Base-by-base conservation (phyloP, 2,329 filamentous ascomycete species). In the Ascochyta clinopodiicola region DNA sequence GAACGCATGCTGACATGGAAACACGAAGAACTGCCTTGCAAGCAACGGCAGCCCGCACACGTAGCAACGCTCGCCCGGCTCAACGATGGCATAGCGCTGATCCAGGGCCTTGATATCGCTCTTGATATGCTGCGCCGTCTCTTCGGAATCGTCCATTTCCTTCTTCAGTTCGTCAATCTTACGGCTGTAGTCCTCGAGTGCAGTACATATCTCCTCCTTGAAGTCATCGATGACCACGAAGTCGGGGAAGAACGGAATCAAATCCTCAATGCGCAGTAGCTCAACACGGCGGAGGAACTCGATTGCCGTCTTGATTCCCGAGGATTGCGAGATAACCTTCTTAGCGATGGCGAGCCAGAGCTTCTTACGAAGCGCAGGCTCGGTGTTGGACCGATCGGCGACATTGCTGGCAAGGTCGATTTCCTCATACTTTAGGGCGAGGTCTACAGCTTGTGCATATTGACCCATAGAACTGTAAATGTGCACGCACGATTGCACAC, bases 191-290 rank as follows among this genome's bases (percentile, higher is more conserved):
- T 96, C 91, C 76, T 99, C 95, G 1, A 99, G 83, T 1, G 96
- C 95, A 0, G 86, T 82, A 78, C 95, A 99, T 34, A 99, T 98
- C 74, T 99, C 95, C 61, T 98, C 93, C 73, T 98, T 97, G 83
- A 99, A 99, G 75, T 98, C 95, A 72, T 99, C 95, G 59, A 99
- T 98, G 46, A 98, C 90, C 22, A 98, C 92, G 72, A 99, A 99
- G 74, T 99, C 95, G 0, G 95, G 95, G 78, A 99, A 99, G 80
- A 99, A 97, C 0, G 95, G 95, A 36, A 99, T 98, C 27, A 99
- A 79, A 69, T 99, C 95, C 78, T 99, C 95, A 61, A 99, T 99
- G 60, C 90, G 89, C 44, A 99, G 85, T 12, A 98, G 82, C 57
- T 97, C 92, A 73, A 94, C 97, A 9, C 92, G 88, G 64, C 92